These are phyloP conservation scores for Pichia sp. DNA, from an alignment of 1,139 yeast genomes.

Conservation along the genomic window DNA sequence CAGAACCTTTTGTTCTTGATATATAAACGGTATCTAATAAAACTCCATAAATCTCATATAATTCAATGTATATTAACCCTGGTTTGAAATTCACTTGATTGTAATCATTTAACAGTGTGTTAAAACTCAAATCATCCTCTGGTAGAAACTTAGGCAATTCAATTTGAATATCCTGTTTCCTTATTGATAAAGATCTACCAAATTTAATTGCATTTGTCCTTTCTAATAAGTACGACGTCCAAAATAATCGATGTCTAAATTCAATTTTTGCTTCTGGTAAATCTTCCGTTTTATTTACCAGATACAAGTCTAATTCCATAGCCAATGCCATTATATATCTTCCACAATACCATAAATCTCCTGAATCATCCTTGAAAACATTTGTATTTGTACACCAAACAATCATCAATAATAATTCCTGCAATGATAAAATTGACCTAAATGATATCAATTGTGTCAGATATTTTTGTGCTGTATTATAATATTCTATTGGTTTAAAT, in stretches of 20 bases:
- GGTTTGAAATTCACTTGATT: conserved; percentile 16
- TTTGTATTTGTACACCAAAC: conserved; percentile 19
- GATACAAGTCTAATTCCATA: conserved; percentile 22
- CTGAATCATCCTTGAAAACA: conserved; percentile 21
- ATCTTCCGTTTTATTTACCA: conserved; percentile 17
- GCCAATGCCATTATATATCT: conserved; percentile 23
- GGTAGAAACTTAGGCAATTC: conserved; percentile 16
- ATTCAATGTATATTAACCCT: conserved; percentile 14
- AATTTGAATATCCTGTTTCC: conserved; percentile 20
- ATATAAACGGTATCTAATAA: conserved; percentile 22
- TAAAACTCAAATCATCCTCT: conserved; percentile 15
- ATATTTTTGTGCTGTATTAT: conserved; percentile 19
- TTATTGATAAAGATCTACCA: conserved; percentile 20
- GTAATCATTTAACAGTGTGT: conserved; percentile 8
- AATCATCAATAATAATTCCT: conserved; percentile 17
- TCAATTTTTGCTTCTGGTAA: conserved; percentile 18
- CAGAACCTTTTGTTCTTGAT: conserved; percentile 19
- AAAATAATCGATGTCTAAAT: conserved; percentile 19
- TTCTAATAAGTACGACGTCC: conserved; percentile 21
- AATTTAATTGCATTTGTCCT: conserved; percentile 21
- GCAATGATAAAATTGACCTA: conserved; percentile 18
- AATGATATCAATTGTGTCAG: conserved; percentile 14
- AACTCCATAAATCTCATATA: conserved; percentile 19
- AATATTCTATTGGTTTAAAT: conserved; percentile 18
- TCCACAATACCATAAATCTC: conserved; percentile 23